Base-by-base conservation (phyloP, 1,284 basidiomycete genomes). In the Anthracocystis setariae region DNA sequence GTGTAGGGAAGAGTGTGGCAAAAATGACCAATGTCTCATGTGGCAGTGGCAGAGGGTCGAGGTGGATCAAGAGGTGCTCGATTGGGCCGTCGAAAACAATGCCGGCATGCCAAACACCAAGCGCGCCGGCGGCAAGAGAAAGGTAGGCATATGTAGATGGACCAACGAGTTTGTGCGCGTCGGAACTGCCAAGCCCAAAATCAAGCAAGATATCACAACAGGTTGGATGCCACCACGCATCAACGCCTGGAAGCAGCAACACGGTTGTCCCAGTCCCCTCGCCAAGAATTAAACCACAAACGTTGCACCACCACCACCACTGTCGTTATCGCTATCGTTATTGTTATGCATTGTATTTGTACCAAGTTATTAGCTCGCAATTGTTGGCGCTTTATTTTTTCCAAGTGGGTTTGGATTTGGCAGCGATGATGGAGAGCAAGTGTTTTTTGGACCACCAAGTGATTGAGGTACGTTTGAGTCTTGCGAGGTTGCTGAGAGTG, bases 191-290 rank as follows among this genome's bases (percentile, higher is more conserved):
- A 57, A 68, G 38, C 64, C 70, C 2, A 40, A 63, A 0, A 3
- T 38, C 9, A 8, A 32, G 0, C 29, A 45, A 4, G 37, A 23
- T 12, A 17, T 61, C 15, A 59, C 56, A 0, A 64, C 63, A 1
- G 70, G 70, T 15, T 73, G 64, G 64, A 67, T 73, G 64, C 49
- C 40, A 7, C 52, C 3, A 4, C 8, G 64, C 3, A 60, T 73
- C 39, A 40, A 59, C 18, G 1, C 4, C 12, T 73, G 70, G 70
- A 33, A 55, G 3, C 13, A 13, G 3, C 27, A 50, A 1, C 5
- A n/a, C 2, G 18, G 24, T 2, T 72, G 69, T 46, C 32, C 32
- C 2, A 48, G 4, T 5, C 18, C 40, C 20, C 40, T 37, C 12
- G 35, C n/a, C 7, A 37, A 37, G 29, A 7, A 29, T 29, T 29